Conservation (phyloP, 192 early-diverging fungal genomes). For the Paraglomus occultum region DNA sequence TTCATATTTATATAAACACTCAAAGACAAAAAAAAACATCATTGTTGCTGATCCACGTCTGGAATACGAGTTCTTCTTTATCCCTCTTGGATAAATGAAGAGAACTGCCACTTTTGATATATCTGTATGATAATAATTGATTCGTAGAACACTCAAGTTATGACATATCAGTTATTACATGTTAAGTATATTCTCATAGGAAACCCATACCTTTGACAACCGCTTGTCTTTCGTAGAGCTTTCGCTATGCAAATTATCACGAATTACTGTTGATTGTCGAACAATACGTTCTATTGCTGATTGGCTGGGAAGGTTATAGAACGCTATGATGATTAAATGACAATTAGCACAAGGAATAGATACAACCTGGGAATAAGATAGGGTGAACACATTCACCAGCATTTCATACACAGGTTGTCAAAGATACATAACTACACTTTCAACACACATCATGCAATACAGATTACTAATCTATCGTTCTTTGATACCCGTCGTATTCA, state of each 20-base stretch:
- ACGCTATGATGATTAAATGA: constrained; percentile 33
- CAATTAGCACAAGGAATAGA: no score
- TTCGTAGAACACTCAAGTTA: no score
- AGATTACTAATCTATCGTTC: neutral
- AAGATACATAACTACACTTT: neutral
- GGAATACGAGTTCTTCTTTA: no score
- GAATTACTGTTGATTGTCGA: constrained; percentile 57
- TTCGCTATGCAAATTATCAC: constrained; percentile 45
- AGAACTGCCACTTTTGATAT: no score
- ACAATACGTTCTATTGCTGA: constrained; percentile 53
- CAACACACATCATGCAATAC: neutral
- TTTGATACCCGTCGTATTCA: neutral
- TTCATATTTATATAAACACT: no score
- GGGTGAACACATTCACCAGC: constrained; percentile 2
- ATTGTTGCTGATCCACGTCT: no score
- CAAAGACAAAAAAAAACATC: no score
- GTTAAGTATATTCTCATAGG: no score
- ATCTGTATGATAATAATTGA: no score
- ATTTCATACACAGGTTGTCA: neutral
- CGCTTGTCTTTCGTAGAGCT: constrained; percentile 22
- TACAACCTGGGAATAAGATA: neutral
- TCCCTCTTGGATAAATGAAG: no score
- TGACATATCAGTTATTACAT: no score
- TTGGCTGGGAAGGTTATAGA: constrained; percentile 41
- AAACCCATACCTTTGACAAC: no score